These are phyloP conservation scores for Pseudophaeomoniella oleicola DNA, from an alignment of 2,329 filamentous ascomycete species.

Conservation along the genomic window DNA sequence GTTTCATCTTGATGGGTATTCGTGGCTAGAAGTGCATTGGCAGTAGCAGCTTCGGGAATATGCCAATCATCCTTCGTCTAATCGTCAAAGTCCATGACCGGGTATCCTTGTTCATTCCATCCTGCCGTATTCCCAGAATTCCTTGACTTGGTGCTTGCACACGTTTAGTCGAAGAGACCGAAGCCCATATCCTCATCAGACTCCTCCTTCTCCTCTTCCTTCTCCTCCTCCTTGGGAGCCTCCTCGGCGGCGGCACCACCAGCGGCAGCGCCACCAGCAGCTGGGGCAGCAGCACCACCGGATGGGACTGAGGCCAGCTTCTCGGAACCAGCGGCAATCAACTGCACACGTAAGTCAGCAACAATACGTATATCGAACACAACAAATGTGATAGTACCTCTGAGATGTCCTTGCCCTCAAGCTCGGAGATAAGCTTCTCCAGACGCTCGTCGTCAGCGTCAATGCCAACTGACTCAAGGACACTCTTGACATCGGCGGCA, in stretches of 20 bases:
- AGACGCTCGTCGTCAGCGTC: conserved; percentile 85
- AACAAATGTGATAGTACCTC: conserved; percentile 60
- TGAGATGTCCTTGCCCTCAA: conserved; percentile 56
- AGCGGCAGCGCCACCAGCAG: conserved; percentile 44
- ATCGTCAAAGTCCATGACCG: not conserved
- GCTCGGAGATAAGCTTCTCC: conserved; percentile 70
- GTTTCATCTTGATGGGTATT: not conserved
- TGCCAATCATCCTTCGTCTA: not conserved
- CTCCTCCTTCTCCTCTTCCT: conserved; percentile 60
- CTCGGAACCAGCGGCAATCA: conserved; percentile 75
- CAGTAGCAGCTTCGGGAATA: not conserved
- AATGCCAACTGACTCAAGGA: conserved; percentile 87
- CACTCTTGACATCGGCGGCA: conserved; percentile 69
- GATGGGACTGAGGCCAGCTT: conserved; percentile 98
- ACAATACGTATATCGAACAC: too few relatives aligned
- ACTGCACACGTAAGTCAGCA: conserved; percentile 33
- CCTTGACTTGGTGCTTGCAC: conserved; percentile 9
- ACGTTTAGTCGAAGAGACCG: conserved; percentile 51
- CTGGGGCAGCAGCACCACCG: conserved; percentile 62
- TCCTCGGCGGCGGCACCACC: conserved; percentile 54
- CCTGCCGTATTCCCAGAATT: not conserved
- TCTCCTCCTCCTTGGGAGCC: conserved; percentile 44
- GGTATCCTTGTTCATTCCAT: not conserved
- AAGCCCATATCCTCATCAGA: conserved; percentile 62
- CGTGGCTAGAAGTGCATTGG: not conserved